These are phyloP conservation scores for Mycena maculata DNA, from an alignment of 768 basidiomycete genomes.

Conservation along the genomic window DNA sequence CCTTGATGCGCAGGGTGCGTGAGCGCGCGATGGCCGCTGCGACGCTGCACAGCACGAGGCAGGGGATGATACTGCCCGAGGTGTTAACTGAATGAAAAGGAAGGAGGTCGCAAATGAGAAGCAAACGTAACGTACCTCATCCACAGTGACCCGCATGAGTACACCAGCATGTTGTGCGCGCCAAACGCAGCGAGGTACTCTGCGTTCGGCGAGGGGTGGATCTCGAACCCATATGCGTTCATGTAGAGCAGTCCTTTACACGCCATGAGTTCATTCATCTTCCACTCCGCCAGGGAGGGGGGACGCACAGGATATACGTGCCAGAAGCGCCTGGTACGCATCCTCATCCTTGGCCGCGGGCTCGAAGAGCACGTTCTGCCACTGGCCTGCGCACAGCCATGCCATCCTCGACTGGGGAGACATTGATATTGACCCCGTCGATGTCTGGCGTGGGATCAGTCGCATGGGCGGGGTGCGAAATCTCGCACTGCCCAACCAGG, in stretches of 20 bases:
- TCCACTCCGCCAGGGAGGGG: no score
- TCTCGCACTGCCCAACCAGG: constrained; percentile 93
- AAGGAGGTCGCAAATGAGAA: no score
- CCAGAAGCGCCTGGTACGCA: constrained; percentile 64
- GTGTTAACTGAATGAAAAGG: no score
- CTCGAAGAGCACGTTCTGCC: constrained; percentile 76
- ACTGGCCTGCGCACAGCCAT: constrained; percentile 60
- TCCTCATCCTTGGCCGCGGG: constrained; percentile 63
- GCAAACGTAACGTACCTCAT: constrained; percentile 87
- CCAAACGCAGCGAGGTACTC: constrained; percentile 76
- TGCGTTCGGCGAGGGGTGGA: constrained; percentile 89
- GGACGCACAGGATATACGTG: constrained; percentile 47
- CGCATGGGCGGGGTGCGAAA: constrained; percentile 76
- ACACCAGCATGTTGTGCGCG: constrained; percentile 77
- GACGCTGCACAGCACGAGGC: constrained; percentile 86
- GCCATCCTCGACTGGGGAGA: constrained; percentile 63
- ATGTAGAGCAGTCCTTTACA: constrained; percentile 84
- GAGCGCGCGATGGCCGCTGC: constrained; percentile 83
- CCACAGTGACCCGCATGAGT: constrained; percentile 95
- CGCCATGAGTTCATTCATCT: constrained; percentile 11
- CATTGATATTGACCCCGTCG: constrained; percentile 46
- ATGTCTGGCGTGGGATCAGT: constrained; percentile 40
- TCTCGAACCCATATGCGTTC: constrained; percentile 91
- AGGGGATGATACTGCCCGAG: constrained; percentile 96
- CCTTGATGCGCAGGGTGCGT: constrained; percentile 76